These are phyloP conservation scores for Pinus tabuliformis DNA, from an alignment of 75 land plant species.

Conservation along the genomic window DNA sequence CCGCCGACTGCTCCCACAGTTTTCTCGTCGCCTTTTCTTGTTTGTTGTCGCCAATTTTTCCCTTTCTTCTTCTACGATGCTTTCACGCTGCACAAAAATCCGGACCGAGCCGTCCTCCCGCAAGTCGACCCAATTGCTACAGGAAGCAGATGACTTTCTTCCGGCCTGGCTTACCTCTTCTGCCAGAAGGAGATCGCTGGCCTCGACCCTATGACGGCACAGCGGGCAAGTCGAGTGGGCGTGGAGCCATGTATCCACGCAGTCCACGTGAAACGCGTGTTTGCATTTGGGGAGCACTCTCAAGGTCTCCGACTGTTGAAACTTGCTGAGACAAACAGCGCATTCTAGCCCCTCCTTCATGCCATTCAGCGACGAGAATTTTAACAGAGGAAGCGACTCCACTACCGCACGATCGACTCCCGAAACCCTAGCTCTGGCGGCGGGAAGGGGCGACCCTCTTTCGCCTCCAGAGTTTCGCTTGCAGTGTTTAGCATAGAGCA, in stretches of 20 bases:
- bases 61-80: constrained; percentile 7
- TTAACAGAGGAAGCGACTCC: constrained; percentile 75
- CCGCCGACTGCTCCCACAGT: neutral
- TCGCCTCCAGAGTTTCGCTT: constrained; percentile 21
- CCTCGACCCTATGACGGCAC: constrained; percentile 75
- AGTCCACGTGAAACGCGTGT: constrained; percentile 90
- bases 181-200: constrained; percentile 65
- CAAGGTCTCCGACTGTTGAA: constrained; percentile 59
- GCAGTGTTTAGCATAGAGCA: constrained; percentile 74
- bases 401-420: constrained; percentile 66
- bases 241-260: constrained; percentile 91
- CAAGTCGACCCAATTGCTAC: neutral
- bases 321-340: constrained; percentile 71
- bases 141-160: neutral
- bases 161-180: neutral
- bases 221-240: constrained; percentile 93
- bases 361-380: constrained; percentile 67
- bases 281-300: constrained; percentile 85
- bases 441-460: neutral
- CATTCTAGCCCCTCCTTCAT: constrained; percentile 90
- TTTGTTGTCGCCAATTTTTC: neutral
- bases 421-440: constrained; percentile 23
- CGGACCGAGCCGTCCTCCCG: neutral
- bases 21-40: neutral
- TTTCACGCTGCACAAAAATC: neutral